Evolutionary conservation across 2,329 filamentous ascomycete species (phyloP), one percentile per base, ranked within the genome.

Genomic region (Pseudogymnoascus sp.): DNA sequence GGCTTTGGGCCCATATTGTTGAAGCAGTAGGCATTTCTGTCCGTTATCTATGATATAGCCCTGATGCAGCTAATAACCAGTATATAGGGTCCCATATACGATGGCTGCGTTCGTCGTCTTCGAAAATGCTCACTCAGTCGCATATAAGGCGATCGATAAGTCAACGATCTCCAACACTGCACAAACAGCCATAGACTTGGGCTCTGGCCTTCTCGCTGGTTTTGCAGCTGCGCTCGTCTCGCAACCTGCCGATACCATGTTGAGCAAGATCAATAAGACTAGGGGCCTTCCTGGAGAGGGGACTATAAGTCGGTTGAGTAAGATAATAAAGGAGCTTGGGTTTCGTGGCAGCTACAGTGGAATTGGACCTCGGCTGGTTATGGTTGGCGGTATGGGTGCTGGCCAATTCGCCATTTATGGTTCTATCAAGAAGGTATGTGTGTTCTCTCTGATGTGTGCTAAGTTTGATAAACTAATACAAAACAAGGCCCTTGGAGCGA

Each of bases 211-310:
- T 67, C 81, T 89, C 71, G 88, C 88, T 72, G 84, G 91, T 88
- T 91, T 96, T 80, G 91, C 90, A 72, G 91, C 91, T 72, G 91
- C 91, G 75, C 76, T 93, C 72, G 85, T 96, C 76, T 96, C 91
- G 67, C 91, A 96, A 82, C 91, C 91, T 71, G 91, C 91, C 76
- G 91, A 96, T 78, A 96, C 91, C 75, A 96, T 96, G 91, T 87
- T 96, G 69, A 89, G 85, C 80, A 93, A 93, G 86, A 95, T 96
- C 84, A 96, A 96, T 88, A 95, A 95, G 89, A 91, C 89, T 79
- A 87, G 91, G 83, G 91, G 89, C 79, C 82, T 86, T 66, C 90
- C 91, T 69, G 91, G 91, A 82, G 90, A 96, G 82, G 86, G 91
- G 74, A 95, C 89, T 72, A 84, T 84, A 75, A 84, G 81, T 77